Evolutionary conservation across 148 eudicot genomes (phyloP).

Genomic region (Rhododendron simsii): DNA sequence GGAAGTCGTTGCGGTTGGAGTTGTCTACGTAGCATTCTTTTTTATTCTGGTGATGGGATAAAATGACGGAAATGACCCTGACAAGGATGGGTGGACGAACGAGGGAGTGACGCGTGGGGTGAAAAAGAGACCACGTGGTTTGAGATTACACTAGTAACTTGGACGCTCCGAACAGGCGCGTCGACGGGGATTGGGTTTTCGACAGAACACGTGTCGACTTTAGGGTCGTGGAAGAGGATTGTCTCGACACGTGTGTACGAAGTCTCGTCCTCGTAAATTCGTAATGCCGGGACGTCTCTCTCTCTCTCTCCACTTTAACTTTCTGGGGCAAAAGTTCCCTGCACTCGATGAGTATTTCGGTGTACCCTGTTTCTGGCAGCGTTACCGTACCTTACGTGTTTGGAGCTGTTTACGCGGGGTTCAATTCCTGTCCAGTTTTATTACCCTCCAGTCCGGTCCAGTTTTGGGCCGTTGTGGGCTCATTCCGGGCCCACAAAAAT

Average conservation of each 20-base stretch:
- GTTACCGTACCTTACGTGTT: too few relatives aligned
- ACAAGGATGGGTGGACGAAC: background rate
- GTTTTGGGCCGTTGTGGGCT: too few relatives aligned
- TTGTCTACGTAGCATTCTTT: too few relatives aligned
- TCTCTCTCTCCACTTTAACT: background rate
- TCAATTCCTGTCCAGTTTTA: too few relatives aligned
- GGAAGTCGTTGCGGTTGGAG: too few relatives aligned
- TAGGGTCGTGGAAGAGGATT: background rate
- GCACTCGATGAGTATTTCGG: too few relatives aligned
- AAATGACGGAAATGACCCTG: constrained; percentile 10
- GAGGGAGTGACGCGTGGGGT: constrained; percentile 14
- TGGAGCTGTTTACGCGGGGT: too few relatives aligned
- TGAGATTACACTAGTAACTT: background rate
- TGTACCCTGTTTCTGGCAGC: too few relatives aligned
- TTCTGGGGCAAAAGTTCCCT: background rate
- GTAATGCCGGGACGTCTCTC: constrained; percentile 3
- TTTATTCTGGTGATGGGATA: background rate
- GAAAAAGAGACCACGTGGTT: constrained; percentile 17
- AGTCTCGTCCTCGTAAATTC: constrained; percentile 3
- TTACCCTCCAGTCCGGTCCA: too few relatives aligned
- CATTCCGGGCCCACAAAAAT: too few relatives aligned
- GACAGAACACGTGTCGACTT: constrained; percentile 11
- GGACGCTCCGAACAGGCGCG: constrained; percentile 11
- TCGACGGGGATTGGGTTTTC: constrained; percentile 1
- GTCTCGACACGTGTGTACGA: constrained; percentile 8